Base-by-base conservation (phyloP, 2,329 filamentous ascomycete species). In the Colletotrichum camelliae region DNA sequence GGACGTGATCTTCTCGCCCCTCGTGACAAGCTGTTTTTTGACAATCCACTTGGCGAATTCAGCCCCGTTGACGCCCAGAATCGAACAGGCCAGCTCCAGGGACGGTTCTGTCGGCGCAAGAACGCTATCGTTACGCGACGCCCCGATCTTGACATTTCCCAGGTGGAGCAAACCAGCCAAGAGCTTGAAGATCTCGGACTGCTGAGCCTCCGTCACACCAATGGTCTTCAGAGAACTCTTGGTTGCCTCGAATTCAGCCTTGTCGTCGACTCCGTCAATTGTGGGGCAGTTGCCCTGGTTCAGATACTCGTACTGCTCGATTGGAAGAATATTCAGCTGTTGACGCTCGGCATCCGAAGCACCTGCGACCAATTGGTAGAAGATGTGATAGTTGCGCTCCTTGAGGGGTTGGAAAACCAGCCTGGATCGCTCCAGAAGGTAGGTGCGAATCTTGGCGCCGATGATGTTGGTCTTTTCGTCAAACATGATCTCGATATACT, bases 401-500 rank as follows among this genome's bases (percentile, higher is more conserved):
- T 98, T 98, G 78, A 98, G 88, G 57, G 97, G 97, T 84, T 99
- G 97, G 86, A 98, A 99, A 21, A 98, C 97, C 81, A 99, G 89
- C 87, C 97, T 94, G 77, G 97, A 98, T 76, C 97, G 94, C 85
- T 99, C 97, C 60, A 99, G 89, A 79, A 99, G 89, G 83, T 99
- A 99, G 72, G 96, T 98, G 80, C 97, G 92, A 83, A 99, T 99
- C 88, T 97, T 97, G 72, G 97, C 97, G 80, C 97, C 97, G 82
- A 98, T 98, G 81, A 99, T 99, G 84, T 97, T 97, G 77, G 95
- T 98, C 81, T 94, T 92, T 78, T 95, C 92, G 87, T 98, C 96
- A 85, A 99, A 99, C 95, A 98, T 96, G 84, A 99, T 99, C 88
- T 99, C 97, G 81, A 99, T 98, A 85, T 99, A 99, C 89, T 99